Evolutionary conservation across 176 grass and related monocot genomes (phyloP), one percentile per base, ranked within the genome.

Genomic region (Lolium perenne): DNA sequence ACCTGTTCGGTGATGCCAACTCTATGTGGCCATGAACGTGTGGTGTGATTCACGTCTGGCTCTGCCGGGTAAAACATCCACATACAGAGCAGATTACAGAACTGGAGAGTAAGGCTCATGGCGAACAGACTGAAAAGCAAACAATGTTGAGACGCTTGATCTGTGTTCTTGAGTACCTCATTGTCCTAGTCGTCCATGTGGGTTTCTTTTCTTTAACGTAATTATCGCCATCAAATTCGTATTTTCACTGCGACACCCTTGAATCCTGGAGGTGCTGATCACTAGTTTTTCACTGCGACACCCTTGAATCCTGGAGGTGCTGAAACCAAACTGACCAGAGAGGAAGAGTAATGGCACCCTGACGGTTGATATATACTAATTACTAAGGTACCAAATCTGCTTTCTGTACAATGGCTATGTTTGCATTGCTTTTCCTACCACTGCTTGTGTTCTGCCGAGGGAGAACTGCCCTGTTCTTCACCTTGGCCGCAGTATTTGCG

Each of bases 131-230:
- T 61, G n/a, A 25, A 62, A 62, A 62, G 21, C 22, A 25, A 62
- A 21, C n/a, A 62, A 23, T 62, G n/a, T 62, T 62, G 59, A 62
- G 21, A 62, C 3, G 9, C n/a, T 62, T 10, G 23, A 62, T 25
- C n/a, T 62, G 10, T 62, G 59, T 62, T 62, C 59, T 61, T 61
- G 58, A 23, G 22, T 61, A 61, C n/a, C 58, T 61, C 58, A 61
- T 62, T 62, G 21, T 62, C 59, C 21, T 62, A 3, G 2, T 62
- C 21, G 21, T n/a, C 21, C 3, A 21, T 62, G 10, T 62, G n/a
- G 59, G 59, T 62, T 62, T 62, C n/a, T 1, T 62, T 25, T 62
- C 10, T 11, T 56, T 58, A 58, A 29, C 48, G 12, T 58, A 58
- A 58, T 58, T 6, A 62, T 62, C 59, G 3, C 12, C 12, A 29